Evolutionary conservation across 1,284 basidiomycete genomes (phyloP), one percentile per base, ranked within the genome.

Genomic region (Crepidotus sp.): DNA sequence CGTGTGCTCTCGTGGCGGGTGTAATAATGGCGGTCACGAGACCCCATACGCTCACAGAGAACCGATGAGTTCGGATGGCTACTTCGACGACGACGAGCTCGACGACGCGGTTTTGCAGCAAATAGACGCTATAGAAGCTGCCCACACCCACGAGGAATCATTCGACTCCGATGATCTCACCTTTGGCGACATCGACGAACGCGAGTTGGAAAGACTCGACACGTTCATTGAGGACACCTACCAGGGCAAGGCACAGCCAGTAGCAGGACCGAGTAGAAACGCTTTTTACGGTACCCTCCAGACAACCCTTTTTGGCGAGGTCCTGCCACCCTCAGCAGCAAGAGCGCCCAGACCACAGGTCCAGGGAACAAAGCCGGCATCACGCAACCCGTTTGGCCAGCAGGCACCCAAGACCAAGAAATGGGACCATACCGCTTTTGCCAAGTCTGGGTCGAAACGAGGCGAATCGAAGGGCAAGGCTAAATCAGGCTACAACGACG

Each of bases 351-450:
- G 42, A 11, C 11, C 30, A 17, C 42, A 40, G 15, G 61, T 29
- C 9, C 43, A 42, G 18, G 29, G 31, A 8, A 36, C 45, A 21
- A 60, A 63, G 37, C 45, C 64, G 34, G 60, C 57, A 31, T 54
- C 64, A 22, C 57, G 65, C n/a, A 56, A 68, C 36, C 59, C 64
- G 0, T 76, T 76, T 48, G 74, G 74, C 6, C 70, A 73, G 38
- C 74, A 71, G 40, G 67, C 74, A 1, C 69, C 67, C 39, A 81
- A 79, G 59, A 78, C 73, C 0, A 94, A 92, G 65, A 67, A 73
- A 40, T 95, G 92, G 91, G 88, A 94, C 59, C 80, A 87, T 18
- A 88, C 89, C 0, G 77, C 68, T 10, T 93, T 86, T 57, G 80
- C 88, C 1, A 85, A 86, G 64, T 76, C 79, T 0, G 90, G 88